Percentiles rank a stretch among this genome's conserved stretches.
Evolutionary conservation across 305 asterid species (phyloP).

Genomic region (Fraxinus floribunda): DNA sequence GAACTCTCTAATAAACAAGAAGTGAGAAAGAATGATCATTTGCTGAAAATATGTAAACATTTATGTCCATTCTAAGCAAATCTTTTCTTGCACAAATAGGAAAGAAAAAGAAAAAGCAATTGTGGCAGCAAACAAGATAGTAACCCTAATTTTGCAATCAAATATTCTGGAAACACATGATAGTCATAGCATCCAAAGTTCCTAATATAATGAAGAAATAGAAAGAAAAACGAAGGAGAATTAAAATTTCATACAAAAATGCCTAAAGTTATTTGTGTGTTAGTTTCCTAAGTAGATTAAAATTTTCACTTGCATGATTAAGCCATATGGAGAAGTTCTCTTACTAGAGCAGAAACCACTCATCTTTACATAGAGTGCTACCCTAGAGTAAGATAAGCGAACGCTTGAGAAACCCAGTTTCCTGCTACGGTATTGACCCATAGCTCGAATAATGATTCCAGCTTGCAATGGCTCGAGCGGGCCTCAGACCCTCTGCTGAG

Average conservation of each 20-base stretch:
- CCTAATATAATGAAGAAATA: background rate
- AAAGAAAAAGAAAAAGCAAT: background rate
- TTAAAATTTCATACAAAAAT: background rate
- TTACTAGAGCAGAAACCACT: background rate
- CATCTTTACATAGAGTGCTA: background rate
- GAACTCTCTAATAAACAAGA: background rate
- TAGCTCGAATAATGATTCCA: background rate
- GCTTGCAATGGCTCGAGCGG: background rate
- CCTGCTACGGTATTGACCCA: background rate
- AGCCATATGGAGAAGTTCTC: background rate
- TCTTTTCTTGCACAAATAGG: background rate
- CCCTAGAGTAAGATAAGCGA: background rate
- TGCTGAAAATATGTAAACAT: background rate
- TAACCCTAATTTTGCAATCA: background rate
- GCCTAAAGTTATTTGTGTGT: background rate
- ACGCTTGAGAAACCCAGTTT: background rate
- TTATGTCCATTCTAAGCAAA: background rate
- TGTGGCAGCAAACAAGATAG: background rate
- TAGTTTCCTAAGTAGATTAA: background rate
- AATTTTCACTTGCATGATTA: background rate
- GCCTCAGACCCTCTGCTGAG: slow-evolving; percentile 13
- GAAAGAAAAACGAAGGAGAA: background rate
- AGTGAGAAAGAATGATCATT: background rate
- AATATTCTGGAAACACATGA: background rate
- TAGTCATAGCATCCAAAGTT: background rate